Evolutionary conservation across 192 early-diverging fungal species (phyloP), one percentile per base, ranked within the genome.

Genomic region (Coemansia pectinata): DNA sequence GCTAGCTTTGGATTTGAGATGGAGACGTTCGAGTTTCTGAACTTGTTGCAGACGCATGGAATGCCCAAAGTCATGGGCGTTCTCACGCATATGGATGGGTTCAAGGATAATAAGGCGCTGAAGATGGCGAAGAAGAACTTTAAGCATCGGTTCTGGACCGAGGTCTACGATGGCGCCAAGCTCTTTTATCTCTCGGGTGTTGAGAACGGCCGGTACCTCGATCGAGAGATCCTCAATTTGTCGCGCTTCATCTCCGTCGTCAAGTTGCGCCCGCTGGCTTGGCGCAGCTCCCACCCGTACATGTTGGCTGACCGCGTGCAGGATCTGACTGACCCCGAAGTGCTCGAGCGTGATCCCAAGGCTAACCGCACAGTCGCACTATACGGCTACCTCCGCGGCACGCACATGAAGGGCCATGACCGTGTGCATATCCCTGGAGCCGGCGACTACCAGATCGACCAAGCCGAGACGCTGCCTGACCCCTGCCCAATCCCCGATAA

Each of bases 101-200:
- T 99, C 85, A 92, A 92, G 70, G 95, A 97, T 77, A 94, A 91
- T 80, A 98, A 98, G 84, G 78, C 89, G 17, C 87, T 97, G 63
- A 90, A 91, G 65, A 88, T 88, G 40, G 94, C 90, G 3, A 98
- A 98, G 79, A 98, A 97, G 85, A 79, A 86, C 67, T 85, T 99
- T 63, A 99, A 99, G 88, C 95, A 97, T 45, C 91, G 98, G 72
- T 99, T 99, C 86, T 99, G 98, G 98, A 97, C 98, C n/a, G 98
- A 99, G 74, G 98, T 98, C 63, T 97, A 99, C 77, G 92, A 99
- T 69, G 98, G 98, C 21, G 98, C 98, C 62, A 99, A 99, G 83
- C 84, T 99, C 15, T 99, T 99, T 69, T 98, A 98, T 70, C 85
- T 99, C n/a, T 94, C 94, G 4, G 96, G 98, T 27, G 85, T 98